Evolutionary conservation across 805 yeast genomes (phyloP).

Genomic region (Kodamaea neixiangensis): DNA sequence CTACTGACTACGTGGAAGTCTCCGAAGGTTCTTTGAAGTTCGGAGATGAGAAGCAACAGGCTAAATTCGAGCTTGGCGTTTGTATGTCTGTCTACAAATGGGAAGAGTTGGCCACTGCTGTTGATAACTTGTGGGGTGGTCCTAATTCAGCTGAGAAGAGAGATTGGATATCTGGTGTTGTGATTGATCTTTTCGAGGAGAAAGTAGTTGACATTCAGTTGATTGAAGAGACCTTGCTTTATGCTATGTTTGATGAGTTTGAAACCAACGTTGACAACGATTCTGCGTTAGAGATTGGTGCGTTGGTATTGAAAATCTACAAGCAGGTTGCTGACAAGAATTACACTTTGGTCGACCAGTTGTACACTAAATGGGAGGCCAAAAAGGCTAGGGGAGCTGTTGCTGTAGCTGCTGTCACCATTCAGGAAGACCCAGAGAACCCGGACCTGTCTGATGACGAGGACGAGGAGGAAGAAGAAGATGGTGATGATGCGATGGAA

Average conservation of each 20-base stretch:
- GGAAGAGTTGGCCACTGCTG: slow-evolving; percentile 88
- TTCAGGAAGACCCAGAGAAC: slow-evolving; percentile 63
- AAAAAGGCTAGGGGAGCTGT: slow-evolving; percentile 44
- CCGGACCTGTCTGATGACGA: slow-evolving; percentile 55
- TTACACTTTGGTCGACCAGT: slow-evolving; percentile 55
- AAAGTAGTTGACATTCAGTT: slow-evolving; percentile 71
- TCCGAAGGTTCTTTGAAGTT: slow-evolving; percentile 47
- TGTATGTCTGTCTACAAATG: slow-evolving; percentile 88
- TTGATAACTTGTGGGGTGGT: slow-evolving; percentile 95
- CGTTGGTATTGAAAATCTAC: slow-evolving; percentile 63
- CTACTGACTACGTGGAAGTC: slow-evolving; percentile 58
- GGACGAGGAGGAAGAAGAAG: slow-evolving; percentile 50
- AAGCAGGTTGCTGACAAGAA: slow-evolving; percentile 58
- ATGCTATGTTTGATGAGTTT: slow-evolving; percentile 94
- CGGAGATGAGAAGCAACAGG: slow-evolving; percentile 67
- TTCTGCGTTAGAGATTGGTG: slow-evolving; percentile 75
- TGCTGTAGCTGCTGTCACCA: slow-evolving; percentile 37
- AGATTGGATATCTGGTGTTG: slow-evolving; percentile 88
- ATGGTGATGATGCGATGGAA: slow-evolving; percentile 35
- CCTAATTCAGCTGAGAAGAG: slow-evolving; percentile 86
- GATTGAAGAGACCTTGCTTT: slow-evolving; percentile 80
- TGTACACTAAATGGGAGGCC: slow-evolving; percentile 60
- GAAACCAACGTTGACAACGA: slow-evolving; percentile 88
- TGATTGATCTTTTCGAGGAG: slow-evolving; percentile 74
- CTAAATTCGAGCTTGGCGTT: slow-evolving; percentile 88